Conservation (phyloP, 306 rosid genomes). For the Coriaria nepalensis region DNA sequence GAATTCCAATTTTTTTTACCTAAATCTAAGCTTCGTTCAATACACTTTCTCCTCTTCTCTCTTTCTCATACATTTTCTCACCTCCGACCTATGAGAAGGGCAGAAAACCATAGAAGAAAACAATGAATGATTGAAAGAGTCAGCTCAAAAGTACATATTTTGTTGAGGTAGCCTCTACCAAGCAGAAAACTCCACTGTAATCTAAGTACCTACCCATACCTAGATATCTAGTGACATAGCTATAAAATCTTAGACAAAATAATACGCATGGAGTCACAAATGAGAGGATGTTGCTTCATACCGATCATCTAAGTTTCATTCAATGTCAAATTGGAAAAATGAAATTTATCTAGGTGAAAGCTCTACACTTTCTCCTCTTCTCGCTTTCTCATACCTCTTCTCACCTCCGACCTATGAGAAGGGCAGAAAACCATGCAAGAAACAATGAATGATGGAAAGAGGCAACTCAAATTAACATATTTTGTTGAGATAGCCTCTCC, state of each 20-base stretch:
- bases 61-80: constrained; percentile 88
- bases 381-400: constrained; percentile 89
- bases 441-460: constrained; percentile 5
- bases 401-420: constrained; percentile 82
- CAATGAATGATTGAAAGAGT: constrained; percentile 7
- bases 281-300: constrained; percentile 9
- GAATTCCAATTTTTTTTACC: constrained; percentile 16
- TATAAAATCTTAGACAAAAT: too few relatives aligned
- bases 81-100: constrained; percentile 66
- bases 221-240: constrained; percentile 44
- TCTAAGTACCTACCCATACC: constrained; percentile 89
- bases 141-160: constrained; percentile 71
- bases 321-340: constrained; percentile 71
- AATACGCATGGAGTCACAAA: too few relatives aligned
- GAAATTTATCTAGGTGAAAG: constrained; percentile 88
- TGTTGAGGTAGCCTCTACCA: constrained; percentile 98
- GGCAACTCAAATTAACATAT: constrained; percentile 61
- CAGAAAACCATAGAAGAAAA: too few relatives aligned
- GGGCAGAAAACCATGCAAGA: too few relatives aligned
- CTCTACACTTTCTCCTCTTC: constrained; percentile 92
- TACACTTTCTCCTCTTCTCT: constrained; percentile 91
- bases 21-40: constrained; percentile 83
- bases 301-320: constrained; percentile 92
- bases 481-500: constrained; percentile 99
- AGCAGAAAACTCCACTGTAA: constrained; percentile 83